Base-by-base conservation (phyloP, 2,329 filamentous ascomycete genomes). In the Exophiala alcalophila region DNA sequence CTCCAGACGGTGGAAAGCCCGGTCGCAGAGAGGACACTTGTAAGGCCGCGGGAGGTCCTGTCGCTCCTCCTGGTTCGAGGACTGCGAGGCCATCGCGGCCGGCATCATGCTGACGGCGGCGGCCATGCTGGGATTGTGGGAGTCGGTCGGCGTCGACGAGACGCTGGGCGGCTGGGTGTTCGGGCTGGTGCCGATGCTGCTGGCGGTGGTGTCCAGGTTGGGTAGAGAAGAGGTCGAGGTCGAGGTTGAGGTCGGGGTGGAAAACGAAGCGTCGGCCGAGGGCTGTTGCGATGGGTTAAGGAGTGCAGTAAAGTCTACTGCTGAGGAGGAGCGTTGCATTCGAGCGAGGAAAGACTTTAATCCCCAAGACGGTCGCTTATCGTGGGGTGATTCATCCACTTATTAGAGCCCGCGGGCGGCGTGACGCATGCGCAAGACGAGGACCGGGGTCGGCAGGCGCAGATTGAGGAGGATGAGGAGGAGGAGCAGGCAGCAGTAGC, bases 11-110 rank as follows among this genome's bases (percentile, higher is more conserved):
- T 97, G 92, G 71, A 98, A 98, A 49, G 92, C 91, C 77, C 96
- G 94, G 61, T 96, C 91, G 73, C 92, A 98, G 52, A 98, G 80
- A 49, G 91, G 90, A 68, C 91, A 98, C 74, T 97, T 97, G 81
- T 98, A 98, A 1, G 91, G 91, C 43, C 92, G 83, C 47, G 92
- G 92, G 40, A 97, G 79, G 67, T 97, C 91, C 73, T 76, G 87
- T 67, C 67, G 78, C 57, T 52, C 71, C 60, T 86, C 80, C 45
- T 81, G 76, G 53, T 73, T 74, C 31, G 80, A 78, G 33, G 81
- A 61, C 37, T 63, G 57, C 44, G 66, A 65, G 50, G 66, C 66
- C 54, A 69, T 63, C 35, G 70, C 59, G 15, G 67, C 66, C 30
- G 69, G 69, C 45, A 71, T 51, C 25, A 69, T 57, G 52, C 67